phyloP scores from a whole-genome alignment of 108 stramenopile species.

The Aurantiochytrium sp. region DNA sequence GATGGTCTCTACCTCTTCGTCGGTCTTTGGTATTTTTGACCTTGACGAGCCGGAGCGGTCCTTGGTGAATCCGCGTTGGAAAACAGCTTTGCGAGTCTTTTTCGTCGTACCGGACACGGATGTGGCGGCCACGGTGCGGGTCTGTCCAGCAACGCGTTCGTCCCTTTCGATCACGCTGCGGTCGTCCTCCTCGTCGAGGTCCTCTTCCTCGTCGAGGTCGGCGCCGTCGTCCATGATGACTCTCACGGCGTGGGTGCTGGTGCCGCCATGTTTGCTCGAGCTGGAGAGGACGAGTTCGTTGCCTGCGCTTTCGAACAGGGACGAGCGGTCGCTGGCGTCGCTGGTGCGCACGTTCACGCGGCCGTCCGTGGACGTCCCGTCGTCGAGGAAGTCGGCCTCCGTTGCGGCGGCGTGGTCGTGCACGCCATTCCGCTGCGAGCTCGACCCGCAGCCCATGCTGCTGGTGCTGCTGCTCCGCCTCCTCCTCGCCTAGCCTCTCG shows the following conservation, averaged over 20 bases:
- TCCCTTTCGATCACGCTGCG: no score
- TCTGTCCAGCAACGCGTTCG: no score
- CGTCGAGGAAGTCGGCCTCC: background rate
- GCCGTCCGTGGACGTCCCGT: background rate
- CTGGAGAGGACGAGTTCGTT: background rate
- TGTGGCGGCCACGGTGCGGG: background rate
- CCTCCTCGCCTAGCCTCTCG: background rate
- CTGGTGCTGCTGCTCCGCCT: no score
- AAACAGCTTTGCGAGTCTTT: constrained; percentile 5
- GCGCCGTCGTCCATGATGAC: background rate
- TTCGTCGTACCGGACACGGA: background rate
- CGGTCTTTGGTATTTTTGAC: background rate
- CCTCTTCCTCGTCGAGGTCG: background rate
- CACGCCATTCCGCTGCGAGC: background rate
- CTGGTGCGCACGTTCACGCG: background rate
- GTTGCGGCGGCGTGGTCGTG: background rate
- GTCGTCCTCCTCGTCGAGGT: background rate
- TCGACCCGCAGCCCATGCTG: constrained; percentile 1
- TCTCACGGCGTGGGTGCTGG: background rate
- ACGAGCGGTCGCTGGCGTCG: background rate
- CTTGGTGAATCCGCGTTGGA: background rate
- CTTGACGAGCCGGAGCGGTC: background rate
- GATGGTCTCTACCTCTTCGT: background rate
- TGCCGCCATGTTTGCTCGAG: background rate
- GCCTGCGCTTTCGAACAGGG: background rate